Evolutionary conservation across 192 early-diverging fungal genomes (phyloP), one percentile per base, ranked within the genome.

Genomic region (Mortierella alpina): DNA sequence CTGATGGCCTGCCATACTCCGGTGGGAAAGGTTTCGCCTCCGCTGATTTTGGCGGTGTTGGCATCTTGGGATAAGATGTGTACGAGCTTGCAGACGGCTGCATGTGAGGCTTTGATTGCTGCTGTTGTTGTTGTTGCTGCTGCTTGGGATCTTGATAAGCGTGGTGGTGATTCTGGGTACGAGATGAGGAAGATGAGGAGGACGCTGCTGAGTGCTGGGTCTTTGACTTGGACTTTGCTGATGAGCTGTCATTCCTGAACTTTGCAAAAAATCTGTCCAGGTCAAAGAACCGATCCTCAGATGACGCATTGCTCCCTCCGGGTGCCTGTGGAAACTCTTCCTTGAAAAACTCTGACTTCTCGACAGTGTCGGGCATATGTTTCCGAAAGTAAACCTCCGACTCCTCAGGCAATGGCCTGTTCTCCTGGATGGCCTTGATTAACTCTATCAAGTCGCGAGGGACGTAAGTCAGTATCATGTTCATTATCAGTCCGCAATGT

Each of bases 191-290:
- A 0, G 60, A 48, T 3, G 17, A 45, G 44, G 17, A 6, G 1
- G 12, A 18, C 45, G 15, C 20, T 7, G 44, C 2, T 62, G 60
- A 17, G 2, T 57, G 53, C 41, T 20, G 49, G 49, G 22, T n/a
- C 11, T 45, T 63, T 54, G 42, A 11, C 14, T 18, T 39, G 61
- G 5, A 20, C 20, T 31, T 44, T 40, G 41, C 54, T 39, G 46
- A 14, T 56, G 54, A 42, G 40, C 18, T 8, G 15, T 17, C 54
- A 56, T 59, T 15, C 1, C 66, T 53, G 17, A 50, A 15, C 48
- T 59, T 69, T 23, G 71, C 4, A 41, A 79, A 79, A 59, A 79
- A 79, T 15, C 54, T 71, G 59, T 79, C 76, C 63, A 79, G 49
- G n/a, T 76, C 73, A 40, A 15, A 56, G 15, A 63, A 53, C 7